Conservation (phyloP, 1,284 basidiomycete genomes). For the Retiboletus flavoniger region DNA sequence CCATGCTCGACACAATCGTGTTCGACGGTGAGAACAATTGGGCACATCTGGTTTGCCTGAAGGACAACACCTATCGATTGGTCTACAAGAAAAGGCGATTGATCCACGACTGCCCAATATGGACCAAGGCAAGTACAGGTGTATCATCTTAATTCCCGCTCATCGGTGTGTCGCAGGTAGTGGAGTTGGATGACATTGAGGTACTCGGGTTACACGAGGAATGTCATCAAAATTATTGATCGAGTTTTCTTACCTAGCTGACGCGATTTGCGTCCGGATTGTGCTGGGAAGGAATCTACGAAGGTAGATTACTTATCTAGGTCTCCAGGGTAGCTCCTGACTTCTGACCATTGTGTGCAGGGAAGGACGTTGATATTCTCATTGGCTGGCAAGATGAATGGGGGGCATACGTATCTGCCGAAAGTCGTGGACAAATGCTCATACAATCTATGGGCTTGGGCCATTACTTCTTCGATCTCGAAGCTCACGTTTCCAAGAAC, state of each 20-base stretch:
- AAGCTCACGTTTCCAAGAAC: conserved; percentile 46
- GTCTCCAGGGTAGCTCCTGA: not conserved
- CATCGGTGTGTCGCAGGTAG: conserved; percentile 21
- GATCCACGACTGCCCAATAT: conserved; percentile 39
- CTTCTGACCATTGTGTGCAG: conserved; percentile 14
- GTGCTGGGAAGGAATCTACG: conserved; percentile 34
- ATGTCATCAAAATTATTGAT: not conserved
- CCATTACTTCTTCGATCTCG: conserved; percentile 42
- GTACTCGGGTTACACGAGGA: conserved; percentile 8
- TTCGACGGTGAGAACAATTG: conserved; percentile 44
- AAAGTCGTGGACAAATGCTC: conserved; percentile 36
- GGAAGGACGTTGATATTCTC: conserved; percentile 35
- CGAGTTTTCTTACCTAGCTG: conserved; percentile 10
- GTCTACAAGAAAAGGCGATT: conserved; percentile 33
- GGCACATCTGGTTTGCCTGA: conserved; percentile 40
- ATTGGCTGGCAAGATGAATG: conserved; percentile 36
- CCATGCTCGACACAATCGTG: conserved; percentile 39
- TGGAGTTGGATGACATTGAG: conserved; percentile 35
- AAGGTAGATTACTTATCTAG: conserved; percentile 18
- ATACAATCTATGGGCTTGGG: conserved; percentile 37
- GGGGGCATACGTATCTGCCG: conserved; percentile 32
- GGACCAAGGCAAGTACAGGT: conserved; percentile 30
- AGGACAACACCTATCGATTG: conserved; percentile 36
- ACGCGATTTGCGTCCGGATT: conserved; percentile 26
- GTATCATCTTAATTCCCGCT: conserved; percentile 11